Base-by-base conservation (phyloP, 1,139 yeast species). In the Nakaseomyces sp. region DNA sequence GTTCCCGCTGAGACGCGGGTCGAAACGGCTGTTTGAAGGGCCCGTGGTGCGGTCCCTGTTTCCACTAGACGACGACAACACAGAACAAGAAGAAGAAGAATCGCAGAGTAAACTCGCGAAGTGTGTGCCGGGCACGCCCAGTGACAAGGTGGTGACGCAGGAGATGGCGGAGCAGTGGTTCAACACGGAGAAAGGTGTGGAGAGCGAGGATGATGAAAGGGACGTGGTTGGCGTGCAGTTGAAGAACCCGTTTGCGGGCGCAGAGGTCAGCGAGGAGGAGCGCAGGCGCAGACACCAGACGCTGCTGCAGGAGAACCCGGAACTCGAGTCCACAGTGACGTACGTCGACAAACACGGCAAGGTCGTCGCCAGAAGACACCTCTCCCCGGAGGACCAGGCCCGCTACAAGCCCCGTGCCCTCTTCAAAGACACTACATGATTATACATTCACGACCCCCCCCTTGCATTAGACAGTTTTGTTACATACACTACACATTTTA, bases 111-210 rank as follows among this genome's bases (percentile, higher is more conserved):
- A 46, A 31, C 35, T 28, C 13, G 44, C 45, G 6, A 46, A 45
- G 31, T 43, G 43, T 20, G 47, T 42, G 17, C 58, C 61, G 1
- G 56, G 56, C 3, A 60, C 64, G 2, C 64, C 64, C 19, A 52
- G 51, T 22, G 53, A 57, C 35, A 53, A 50, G 41, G 45, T 58
- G 5, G 53, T 56, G 7, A 51, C 61, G n/a, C 49, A 45, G 36
- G 51, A 54, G 30, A 49, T 51, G 13, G 50, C 55, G 6, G 40
- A 47, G 16, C 45, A 52, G 20, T 56, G 60, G 59, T 42, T 51
- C 36, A 53, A 53, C 37, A 42, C 24, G 9, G 24, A 9, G 24
- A 22, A 6, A 22, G 9, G 24, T 9, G 24, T 6, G n/a, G 52
- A 48, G 10, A 48, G 44, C 9, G 51, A 43, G 3, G 44, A 45